Evolutionary conservation across 305 asterid species (phyloP), one percentile per base, ranked within the genome.

Genomic region (Fraxinus angustifolia): DNA sequence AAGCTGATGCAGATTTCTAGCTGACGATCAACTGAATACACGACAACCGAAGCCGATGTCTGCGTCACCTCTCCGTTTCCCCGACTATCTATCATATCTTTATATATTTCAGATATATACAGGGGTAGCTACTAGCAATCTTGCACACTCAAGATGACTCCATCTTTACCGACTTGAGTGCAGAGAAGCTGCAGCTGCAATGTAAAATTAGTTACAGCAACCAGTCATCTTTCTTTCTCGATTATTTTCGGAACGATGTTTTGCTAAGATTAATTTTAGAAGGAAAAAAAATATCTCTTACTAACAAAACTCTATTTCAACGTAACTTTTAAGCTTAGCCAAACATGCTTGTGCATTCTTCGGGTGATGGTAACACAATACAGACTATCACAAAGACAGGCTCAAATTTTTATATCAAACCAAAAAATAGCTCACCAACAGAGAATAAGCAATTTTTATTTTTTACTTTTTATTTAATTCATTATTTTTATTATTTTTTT

Each of bases 161-260:
- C 96, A 92, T 91, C 87, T 92, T 93, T 88, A 91, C 84, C 88
- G 95, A 81, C 87, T 89, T 53, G 94, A 80, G 83, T 83, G 97
- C 88, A 92, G 88, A 85, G 94, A 86, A 79, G 95, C 97, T 91
- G 94, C 80, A 56, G 53, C 79, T 30, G 67, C 78, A 65, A 53
- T 38, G 60, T 34, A 40, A 42, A 80, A 14, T 45, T 31, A 85
- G 76, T 82, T 30, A 67, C 76, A 73, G 38, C 8, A 21, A 8
- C 75, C 53, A 65, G 30, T 40, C 40, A 34, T 80, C 48, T 33
- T 16, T 28, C 81, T 58, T 65, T 53, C 30, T 40, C 71, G 11
- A 28, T 33, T 33, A 17, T 14, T 33, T 45, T 34, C 21, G 2
- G 31, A 3, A 68, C 23, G 12, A 68, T 53, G 31, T 58, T 40